Evolutionary conservation across 1,284 basidiomycete species (phyloP).

Genomic region (Boletus nobilissimus): DNA sequence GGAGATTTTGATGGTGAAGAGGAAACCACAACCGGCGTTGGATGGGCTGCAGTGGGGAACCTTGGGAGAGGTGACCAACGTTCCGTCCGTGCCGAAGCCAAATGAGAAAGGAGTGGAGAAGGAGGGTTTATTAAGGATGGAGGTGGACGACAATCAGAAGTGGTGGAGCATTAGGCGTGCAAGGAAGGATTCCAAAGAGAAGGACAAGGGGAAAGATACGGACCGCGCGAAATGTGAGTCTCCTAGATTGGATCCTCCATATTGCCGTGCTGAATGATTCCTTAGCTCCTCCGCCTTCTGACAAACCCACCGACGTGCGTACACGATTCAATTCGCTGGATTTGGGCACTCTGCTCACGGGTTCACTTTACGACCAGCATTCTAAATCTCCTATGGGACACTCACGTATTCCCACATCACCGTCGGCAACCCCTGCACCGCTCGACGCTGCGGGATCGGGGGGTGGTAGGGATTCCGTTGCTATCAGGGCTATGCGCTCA

Average conservation of each 20-base stretch:
- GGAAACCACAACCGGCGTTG: slow-evolving; percentile 72
- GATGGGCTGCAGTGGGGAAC: slow-evolving; percentile 72
- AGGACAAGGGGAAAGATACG: slow-evolving; percentile 53
- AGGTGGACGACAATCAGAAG: slow-evolving; percentile 70
- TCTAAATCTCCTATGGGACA: slow-evolving; percentile 26
- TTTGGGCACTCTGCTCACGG: slow-evolving; percentile 61
- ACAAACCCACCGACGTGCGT: slow-evolving; percentile 47
- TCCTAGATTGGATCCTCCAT: neutral
- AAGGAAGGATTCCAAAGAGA: slow-evolving; percentile 72
- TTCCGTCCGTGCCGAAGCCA: slow-evolving; percentile 48
- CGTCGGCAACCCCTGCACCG: slow-evolving; percentile 35
- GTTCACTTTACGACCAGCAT: slow-evolving; percentile 15
- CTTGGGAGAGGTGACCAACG: slow-evolving; percentile 69
- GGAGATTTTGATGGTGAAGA: slow-evolving; percentile 79
- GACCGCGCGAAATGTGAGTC: slow-evolving; percentile 57
- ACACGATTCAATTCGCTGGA: slow-evolving; percentile 73
- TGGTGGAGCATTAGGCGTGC: slow-evolving; percentile 84
- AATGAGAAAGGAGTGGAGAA: slow-evolving; percentile 47
- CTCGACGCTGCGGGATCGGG: slow-evolving; percentile 37
- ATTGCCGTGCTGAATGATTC: slow-evolving; percentile 34
- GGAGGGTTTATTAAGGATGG: slow-evolving; percentile 45
- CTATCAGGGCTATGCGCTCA: slow-evolving; percentile 78
- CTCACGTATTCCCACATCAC: slow-evolving; percentile 35
- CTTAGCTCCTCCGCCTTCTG: slow-evolving; percentile 59
- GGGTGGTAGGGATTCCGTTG: slow-evolving; percentile 65